Conservation (phyloP, 2,329 filamentous ascomycete species). For the Fusarium phyllophilum region DNA sequence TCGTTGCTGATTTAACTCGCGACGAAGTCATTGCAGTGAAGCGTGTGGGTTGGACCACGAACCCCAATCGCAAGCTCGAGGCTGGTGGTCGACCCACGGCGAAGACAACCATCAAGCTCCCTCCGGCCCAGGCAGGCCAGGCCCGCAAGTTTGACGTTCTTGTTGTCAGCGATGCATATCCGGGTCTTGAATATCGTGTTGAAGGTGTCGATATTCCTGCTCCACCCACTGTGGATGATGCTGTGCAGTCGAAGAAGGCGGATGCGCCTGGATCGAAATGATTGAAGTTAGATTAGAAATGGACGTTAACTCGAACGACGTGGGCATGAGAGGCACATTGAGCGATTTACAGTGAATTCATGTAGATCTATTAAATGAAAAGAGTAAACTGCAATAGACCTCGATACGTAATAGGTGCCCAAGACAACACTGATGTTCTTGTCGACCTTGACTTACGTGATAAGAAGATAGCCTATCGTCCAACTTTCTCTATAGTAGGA, state of each 20-base stretch:
- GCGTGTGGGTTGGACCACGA: conserved; percentile 76
- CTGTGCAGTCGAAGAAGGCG: conserved; percentile 55
- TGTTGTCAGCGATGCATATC: conserved; percentile 88
- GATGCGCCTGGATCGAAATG: conserved; percentile 28
- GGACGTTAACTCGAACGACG: background rate
- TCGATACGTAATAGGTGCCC: background rate
- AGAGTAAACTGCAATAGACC: background rate
- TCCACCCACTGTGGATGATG: conserved; percentile 59
- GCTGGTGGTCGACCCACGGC: conserved; percentile 61
- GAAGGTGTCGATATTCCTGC: conserved; percentile 63
- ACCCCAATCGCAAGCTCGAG: conserved; percentile 46
- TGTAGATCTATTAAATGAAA: background rate
- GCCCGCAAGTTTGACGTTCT: conserved; percentile 75
- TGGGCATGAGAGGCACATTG: conserved; percentile 12
- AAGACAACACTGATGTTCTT: background rate
- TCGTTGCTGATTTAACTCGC: conserved; percentile 72
- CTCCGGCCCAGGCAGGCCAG: conserved; percentile 56
- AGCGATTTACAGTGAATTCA: background rate
- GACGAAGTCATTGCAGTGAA: conserved; percentile 90
- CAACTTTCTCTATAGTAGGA: background rate
- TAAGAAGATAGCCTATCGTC: background rate
- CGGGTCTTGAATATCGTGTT: conserved; percentile 72
- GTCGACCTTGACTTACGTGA: background rate
- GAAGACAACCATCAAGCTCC: conserved; percentile 69
- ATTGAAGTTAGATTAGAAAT: background rate